Conservation (phyloP, 805 yeast species). For the Pichia paraexigua region DNA sequence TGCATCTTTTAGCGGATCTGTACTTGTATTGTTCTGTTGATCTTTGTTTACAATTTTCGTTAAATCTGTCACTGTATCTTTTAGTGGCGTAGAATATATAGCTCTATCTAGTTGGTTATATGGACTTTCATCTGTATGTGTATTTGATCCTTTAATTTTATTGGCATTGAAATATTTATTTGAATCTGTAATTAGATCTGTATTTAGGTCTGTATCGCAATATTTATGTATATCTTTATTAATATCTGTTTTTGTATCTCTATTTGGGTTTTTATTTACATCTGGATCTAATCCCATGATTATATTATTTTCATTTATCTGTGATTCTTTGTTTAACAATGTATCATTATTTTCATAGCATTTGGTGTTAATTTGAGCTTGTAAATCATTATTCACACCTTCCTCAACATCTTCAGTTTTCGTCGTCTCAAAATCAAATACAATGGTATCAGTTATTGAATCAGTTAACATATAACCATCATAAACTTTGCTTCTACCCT, state of each 20-base stretch:
- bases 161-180: too few relatives aligned
- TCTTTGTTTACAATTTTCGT: too few relatives aligned
- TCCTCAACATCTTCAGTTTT: constrained; percentile 1
- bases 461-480: constrained; percentile 49
- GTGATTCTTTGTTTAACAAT: background rate
- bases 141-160: too few relatives aligned
- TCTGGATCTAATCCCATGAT: background rate
- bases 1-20: background rate
- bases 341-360: background rate
- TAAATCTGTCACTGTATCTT: background rate
- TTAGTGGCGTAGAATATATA: too few relatives aligned
- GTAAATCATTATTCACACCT: background rate
- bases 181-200: background rate
- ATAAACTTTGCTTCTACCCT: constrained; percentile 34
- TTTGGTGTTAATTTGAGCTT: background rate
- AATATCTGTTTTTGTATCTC: too few relatives aligned
- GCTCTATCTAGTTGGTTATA: too few relatives aligned
- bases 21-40: background rate
- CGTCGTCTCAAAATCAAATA: constrained; percentile 23
- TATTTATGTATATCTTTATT: background rate
- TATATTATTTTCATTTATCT: background rate
- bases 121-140: too few relatives aligned
- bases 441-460: constrained; percentile 38
- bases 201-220: background rate
- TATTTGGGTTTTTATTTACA: background rate